These are phyloP conservation scores for Atkinsonella texensis DNA, from an alignment of 2,329 filamentous ascomycete species.

Conservation along the genomic window DNA sequence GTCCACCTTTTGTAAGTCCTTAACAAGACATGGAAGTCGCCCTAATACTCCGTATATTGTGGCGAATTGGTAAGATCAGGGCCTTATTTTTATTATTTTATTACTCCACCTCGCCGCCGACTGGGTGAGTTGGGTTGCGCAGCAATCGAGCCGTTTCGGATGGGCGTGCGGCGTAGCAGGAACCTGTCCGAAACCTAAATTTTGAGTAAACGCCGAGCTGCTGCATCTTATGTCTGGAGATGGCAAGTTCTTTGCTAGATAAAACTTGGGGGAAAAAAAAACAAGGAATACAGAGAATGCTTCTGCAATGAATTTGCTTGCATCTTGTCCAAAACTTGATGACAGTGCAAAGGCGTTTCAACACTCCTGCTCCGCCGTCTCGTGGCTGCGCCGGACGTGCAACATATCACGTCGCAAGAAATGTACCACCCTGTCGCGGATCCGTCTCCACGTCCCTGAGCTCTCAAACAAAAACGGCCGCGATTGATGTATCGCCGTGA, in stretches of 20 bases:
- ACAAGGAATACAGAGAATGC: no score
- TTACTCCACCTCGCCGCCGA: not conserved
- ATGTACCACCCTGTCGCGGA: not conserved
- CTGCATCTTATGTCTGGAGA: not conserved
- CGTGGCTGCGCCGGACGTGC: not conserved
- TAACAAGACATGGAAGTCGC: no score
- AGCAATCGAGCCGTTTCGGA: no score
- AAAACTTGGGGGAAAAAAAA: not conserved
- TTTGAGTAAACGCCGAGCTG: not conserved
- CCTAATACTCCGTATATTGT: no score
- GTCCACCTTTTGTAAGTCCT: no score
- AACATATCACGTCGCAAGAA: slow-evolving; percentile 1
- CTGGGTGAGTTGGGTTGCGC: not conserved
- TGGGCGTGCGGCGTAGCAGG: not conserved
- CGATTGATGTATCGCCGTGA: not conserved
- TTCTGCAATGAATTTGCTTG: not conserved
- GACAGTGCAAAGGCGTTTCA: not conserved
- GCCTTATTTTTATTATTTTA: no score
- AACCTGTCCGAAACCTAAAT: not conserved
- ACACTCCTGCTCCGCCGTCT: not conserved
- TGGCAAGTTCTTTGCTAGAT: not conserved
- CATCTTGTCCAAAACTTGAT: not conserved
- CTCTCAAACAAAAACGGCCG: not conserved
- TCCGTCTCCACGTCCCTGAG: not conserved
- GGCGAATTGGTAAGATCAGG: no score